phyloP scores from a whole-genome alignment of 1,284 basidiomycete species.

The Inonotus hispidus region DNA sequence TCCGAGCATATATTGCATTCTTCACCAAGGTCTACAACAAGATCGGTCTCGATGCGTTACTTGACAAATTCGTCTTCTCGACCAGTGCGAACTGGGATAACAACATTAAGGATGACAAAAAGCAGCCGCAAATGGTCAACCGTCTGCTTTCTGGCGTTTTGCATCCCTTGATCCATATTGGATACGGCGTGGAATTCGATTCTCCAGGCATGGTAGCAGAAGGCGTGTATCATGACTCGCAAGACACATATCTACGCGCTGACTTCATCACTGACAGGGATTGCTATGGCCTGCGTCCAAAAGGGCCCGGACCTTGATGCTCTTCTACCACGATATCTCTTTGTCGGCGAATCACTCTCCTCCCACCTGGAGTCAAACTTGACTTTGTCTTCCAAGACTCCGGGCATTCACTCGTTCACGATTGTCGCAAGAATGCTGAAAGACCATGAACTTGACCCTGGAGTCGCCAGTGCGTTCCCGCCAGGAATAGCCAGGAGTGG shows the following conservation, averaged over 20 bases:
- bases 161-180: slow-evolving; percentile 61
- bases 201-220: slow-evolving; percentile 58
- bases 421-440: slow-evolving; percentile 42
- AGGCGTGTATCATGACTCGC: slow-evolving; percentile 34
- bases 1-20: slow-evolving; percentile 51
- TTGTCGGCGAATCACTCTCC: not conserved
- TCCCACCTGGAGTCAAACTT: not conserved
- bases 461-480: not conserved
- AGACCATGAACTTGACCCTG: slow-evolving; percentile 33
- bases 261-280: not conserved
- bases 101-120: slow-evolving; percentile 23
- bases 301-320: slow-evolving; percentile 7
- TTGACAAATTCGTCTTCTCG: slow-evolving; percentile 59
- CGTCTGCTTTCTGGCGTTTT: slow-evolving; percentile 53
- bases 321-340: slow-evolving; percentile 7
- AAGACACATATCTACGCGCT: not conserved
- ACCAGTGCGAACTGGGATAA: slow-evolving; percentile 40
- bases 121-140: slow-evolving; percentile 53
- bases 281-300: slow-evolving; percentile 14
- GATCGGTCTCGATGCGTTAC: slow-evolving; percentile 34
- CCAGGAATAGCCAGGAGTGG: slow-evolving; percentile 14
- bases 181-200: slow-evolving; percentile 60
- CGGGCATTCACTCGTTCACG: slow-evolving; percentile 34
- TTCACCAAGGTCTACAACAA: slow-evolving; percentile 42
- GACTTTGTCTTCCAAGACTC: not conserved